Evolutionary conservation across 2,329 filamentous ascomycete species (phyloP).

Genomic region (Calonectria hawksworthii): DNA sequence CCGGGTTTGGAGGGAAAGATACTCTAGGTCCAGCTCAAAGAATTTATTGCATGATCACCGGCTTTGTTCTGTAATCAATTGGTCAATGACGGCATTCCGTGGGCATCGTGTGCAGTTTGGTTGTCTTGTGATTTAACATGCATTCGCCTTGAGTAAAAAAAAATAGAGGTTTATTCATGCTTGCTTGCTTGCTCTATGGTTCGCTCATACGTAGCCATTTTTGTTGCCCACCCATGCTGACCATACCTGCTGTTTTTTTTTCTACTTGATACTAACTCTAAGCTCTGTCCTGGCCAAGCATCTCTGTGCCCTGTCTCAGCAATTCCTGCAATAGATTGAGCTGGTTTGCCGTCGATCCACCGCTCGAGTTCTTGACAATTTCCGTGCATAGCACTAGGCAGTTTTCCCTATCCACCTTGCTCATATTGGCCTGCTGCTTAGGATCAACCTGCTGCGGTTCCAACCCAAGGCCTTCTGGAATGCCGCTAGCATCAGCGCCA

Average conservation of each 20-base stretch:
- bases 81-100: conserved; percentile 48
- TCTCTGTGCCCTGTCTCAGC: conserved; percentile 63
- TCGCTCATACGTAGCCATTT: not conserved
- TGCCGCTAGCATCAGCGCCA: conserved; percentile 27
- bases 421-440: conserved; percentile 59
- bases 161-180: conserved; percentile 6
- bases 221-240: not conserved
- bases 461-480: conserved; percentile 54
- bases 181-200: not conserved
- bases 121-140: conserved; percentile 13
- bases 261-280: conserved; percentile 8
- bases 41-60: conserved; percentile 59
- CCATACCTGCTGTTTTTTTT: not conserved
- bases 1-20: conserved; percentile 53
- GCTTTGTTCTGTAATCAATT: conserved; percentile 51
- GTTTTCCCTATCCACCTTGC: conserved; percentile 71
- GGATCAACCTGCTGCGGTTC: conserved; percentile 64
- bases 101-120: conserved; percentile 32
- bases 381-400: conserved; percentile 71
- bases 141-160: conserved; percentile 8
- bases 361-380: conserved; percentile 61
- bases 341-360: conserved; percentile 56
- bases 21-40: conserved; percentile 58
- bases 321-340: conserved; percentile 61
- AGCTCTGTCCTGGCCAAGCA: conserved; percentile 52